Evolutionary conservation across 805 yeast genomes (phyloP), one percentile per base, ranked within the genome.

Genomic region (Metschnikowia proteae): DNA sequence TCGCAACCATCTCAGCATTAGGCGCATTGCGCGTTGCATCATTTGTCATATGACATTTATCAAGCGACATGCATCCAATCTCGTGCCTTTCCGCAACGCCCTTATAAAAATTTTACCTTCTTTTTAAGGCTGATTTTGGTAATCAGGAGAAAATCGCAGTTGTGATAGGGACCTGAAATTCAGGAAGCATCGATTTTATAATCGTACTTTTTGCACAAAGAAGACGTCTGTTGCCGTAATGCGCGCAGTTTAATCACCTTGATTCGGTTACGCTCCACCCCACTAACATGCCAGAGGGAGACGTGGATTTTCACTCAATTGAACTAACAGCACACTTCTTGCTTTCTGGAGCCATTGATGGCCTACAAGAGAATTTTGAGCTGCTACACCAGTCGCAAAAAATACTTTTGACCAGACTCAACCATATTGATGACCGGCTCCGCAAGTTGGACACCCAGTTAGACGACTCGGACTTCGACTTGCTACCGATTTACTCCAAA

Each of bases 261-360:
- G 11, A 3, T 23, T 3, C 3, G 7, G 4, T 3, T 7, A 3
- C 22, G 5, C 8, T n/a, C 17, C 28, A 1, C 6, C n/a, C 8
- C 6, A 7, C 10, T n/a, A 22, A 9, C n/a, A 40, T 40, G 43
- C 30, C 43, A 3, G 51, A 48, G 10, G 57, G 49, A n/a, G 31
- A 35, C 8, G 41, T 52, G 31, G 75, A 76, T 29, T 67, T 81
- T 11, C 86, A 82, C 58, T 84, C 85, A 0, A 73, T 82, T 38
- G 87, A 82, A 51, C 66, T 81, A 28, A 73, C 81, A 2, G 84
- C 82, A 0, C 86, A 82, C 52, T 65, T 80, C 7, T 60, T 82
- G 1, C 58, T 82, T 6, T 81, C 81, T 30, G 76, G 78, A 1
- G 76, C 85, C 1, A 62, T 82, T 6, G 85, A 82, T 37, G 66